Base-by-base conservation (phyloP, 2,329 filamentous ascomycete species). In the Gnomoniopsis sp. region DNA sequence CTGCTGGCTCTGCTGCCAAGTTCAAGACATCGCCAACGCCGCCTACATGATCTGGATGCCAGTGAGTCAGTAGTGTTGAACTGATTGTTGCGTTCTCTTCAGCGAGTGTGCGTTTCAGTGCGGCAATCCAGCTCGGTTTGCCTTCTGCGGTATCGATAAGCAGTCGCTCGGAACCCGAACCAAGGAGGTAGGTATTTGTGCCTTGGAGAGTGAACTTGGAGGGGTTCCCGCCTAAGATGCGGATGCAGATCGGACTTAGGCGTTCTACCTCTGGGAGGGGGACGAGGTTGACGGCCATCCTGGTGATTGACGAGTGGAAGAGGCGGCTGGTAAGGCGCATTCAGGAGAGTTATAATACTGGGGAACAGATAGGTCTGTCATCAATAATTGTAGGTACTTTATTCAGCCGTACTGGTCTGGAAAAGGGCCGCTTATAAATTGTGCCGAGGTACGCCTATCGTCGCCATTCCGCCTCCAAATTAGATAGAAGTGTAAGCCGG, bases 101-200 rank as follows among this genome's bases (percentile, higher is more conserved):
- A 7, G 78, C 72, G 2, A 98, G 79, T 0, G 88, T 84, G 3
- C 78, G 74, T 63, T 83, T 82, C 38, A 99, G 74, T 0, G 84
- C 81, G 0, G 79, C 72, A 46, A 85, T 79, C 93, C 93, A 99
- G 36, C 83, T 79, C 2, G 87, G 83, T 59, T 79, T 83, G 49
- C 93, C 95, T 72, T 96, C 88, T 51, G 90, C 95, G 0, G 93
- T 96, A 74, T 99, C 95, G 68, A 99, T 86, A 22, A 99, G 83
- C 59, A 98, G 80, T 11, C 95, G 87, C 7, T 77, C 74, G 6
- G 77, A 71, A 3, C 93, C 93, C 7, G 83, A 87, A 59, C 95
- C 95, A 60, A 99, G 69, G 19, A 99, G 82, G 72, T 99, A 99
- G 36, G 95, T 99, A 73, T 99, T 99, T 65, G 95, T 97, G 62